These are phyloP conservation scores for Setaria italica DNA, from an alignment of 202 grass and related monocot species.

Conservation along the genomic window DNA sequence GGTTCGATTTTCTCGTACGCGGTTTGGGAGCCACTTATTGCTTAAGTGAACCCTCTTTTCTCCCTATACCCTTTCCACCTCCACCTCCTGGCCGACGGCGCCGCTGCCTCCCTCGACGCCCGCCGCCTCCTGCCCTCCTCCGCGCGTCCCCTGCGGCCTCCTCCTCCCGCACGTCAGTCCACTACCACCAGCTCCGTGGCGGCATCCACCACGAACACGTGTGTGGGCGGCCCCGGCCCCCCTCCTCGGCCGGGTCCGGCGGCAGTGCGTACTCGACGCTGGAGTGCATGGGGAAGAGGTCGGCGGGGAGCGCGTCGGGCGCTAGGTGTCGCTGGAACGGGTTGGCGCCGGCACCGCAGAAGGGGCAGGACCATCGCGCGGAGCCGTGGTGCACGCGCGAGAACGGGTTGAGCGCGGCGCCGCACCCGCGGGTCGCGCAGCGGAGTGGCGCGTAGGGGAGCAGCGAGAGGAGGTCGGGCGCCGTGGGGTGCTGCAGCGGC, in stretches of 20 bases:
- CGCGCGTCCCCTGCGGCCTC: no score
- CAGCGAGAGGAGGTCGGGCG: conserved; percentile 74
- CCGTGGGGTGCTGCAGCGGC: conserved; percentile 63
- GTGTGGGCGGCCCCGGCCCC: conserved; percentile 32
- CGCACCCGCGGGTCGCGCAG: conserved; percentile 55
- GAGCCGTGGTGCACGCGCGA: conserved; percentile 69
- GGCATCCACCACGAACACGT: conserved; percentile 78
- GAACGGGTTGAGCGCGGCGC: conserved; percentile 86
- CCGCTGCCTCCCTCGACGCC: no score
- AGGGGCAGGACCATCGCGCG: conserved; percentile 84
- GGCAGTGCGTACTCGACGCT: conserved; percentile 85
- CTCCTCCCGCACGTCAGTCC: no score
- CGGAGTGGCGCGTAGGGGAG: conserved; percentile 80
- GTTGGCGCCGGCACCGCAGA: conserved; percentile 69
- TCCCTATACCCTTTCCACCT: no score
- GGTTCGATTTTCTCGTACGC: no score
- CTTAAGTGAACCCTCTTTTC: no score
- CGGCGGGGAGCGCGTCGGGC: conserved; percentile 81
- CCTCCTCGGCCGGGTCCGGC: conserved; percentile 41
- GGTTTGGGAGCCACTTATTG: no score
- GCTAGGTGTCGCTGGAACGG: conserved; percentile 65
- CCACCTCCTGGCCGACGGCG: no score
- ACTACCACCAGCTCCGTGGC: conserved; percentile 48
- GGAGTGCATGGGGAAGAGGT: conserved; percentile 97
- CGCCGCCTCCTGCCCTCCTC: no score